Conservation (phyloP, 1,139 yeast genomes). For the Geotrichum histeridarum region DNA sequence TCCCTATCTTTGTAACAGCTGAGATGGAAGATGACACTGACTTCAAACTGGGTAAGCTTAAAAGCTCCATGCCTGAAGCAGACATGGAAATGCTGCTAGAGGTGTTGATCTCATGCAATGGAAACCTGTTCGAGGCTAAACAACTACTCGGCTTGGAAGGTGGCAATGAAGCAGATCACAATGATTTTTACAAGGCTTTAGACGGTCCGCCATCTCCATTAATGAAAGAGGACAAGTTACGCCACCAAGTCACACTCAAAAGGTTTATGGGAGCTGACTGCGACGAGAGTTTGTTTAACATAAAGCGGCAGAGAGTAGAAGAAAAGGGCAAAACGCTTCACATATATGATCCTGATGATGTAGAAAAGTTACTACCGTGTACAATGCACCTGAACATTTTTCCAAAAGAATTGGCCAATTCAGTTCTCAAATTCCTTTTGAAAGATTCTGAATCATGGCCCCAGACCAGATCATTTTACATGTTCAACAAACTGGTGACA, state of each 20-base stretch:
- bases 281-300: background rate
- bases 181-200: background rate
- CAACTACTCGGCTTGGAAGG: slow-evolving; percentile 25
- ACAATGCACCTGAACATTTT: slow-evolving; percentile 49
- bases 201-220: background rate
- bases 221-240: background rate
- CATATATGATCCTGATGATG: slow-evolving; percentile 33
- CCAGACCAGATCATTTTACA: slow-evolving; percentile 42
- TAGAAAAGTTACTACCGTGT: slow-evolving; percentile 46
- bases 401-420: slow-evolving; percentile 46
- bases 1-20: too few relatives aligned
- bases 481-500: slow-evolving; percentile 55
- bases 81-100: slow-evolving; percentile 33
- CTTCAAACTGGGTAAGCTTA: slow-evolving; percentile 31
- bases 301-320: slow-evolving; percentile 3
- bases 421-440: slow-evolving; percentile 42
- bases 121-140: slow-evolving; percentile 30
- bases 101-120: slow-evolving; percentile 35
- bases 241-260: slow-evolving; percentile 9
- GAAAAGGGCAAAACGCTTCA: slow-evolving; percentile 25
- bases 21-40: slow-evolving; percentile 39
- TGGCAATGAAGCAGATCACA: background rate
- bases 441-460: slow-evolving; percentile 42
- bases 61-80: slow-evolving; percentile 28
- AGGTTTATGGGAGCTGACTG: background rate